phyloP scores from a whole-genome alignment of 1,284 basidiomycete species.

The Porodaedalea pini region DNA sequence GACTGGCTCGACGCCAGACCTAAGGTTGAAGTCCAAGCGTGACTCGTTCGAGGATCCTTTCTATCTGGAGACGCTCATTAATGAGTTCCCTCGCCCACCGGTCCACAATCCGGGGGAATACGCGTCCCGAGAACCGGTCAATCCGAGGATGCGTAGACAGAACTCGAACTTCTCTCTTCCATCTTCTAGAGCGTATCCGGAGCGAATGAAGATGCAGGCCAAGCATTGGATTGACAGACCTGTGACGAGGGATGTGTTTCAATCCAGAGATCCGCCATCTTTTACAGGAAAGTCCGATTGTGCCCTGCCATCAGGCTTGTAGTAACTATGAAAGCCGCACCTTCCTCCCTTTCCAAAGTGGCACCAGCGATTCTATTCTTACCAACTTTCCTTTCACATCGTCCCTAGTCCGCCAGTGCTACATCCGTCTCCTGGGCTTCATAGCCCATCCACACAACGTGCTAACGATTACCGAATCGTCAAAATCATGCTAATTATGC shows the following conservation, averaged over 20 bases:
- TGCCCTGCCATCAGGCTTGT: no score
- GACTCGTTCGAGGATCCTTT: constrained; percentile 11
- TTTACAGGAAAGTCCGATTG: not conserved
- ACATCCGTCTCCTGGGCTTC: not conserved
- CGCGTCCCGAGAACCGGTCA: constrained; percentile 1
- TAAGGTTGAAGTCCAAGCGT: not conserved
- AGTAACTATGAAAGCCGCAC: not conserved
- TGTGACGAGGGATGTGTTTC: not conserved
- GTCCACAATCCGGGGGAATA: constrained; percentile 7
- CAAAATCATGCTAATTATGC: constrained; percentile 13
- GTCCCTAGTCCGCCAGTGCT: no score
- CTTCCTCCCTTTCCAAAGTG: not conserved
- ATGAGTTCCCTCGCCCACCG: constrained; percentile 15
- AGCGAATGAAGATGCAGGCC: constrained; percentile 1
- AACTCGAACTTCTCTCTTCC: constrained; percentile 12
- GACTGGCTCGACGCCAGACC: constrained; percentile 8
- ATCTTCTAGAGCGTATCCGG: not conserved
- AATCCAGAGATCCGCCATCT: not conserved
- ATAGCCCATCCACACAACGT: not conserved
- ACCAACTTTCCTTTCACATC: no score
- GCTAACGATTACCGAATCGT: not conserved
- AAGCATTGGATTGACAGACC: constrained; percentile 2
- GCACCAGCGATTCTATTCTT: not conserved
- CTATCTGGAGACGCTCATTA: constrained; percentile 4
- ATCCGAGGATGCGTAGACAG: constrained; percentile 4